Conservation (phyloP, 805 yeast species). For the Metschnikowia noctiluminum region DNA sequence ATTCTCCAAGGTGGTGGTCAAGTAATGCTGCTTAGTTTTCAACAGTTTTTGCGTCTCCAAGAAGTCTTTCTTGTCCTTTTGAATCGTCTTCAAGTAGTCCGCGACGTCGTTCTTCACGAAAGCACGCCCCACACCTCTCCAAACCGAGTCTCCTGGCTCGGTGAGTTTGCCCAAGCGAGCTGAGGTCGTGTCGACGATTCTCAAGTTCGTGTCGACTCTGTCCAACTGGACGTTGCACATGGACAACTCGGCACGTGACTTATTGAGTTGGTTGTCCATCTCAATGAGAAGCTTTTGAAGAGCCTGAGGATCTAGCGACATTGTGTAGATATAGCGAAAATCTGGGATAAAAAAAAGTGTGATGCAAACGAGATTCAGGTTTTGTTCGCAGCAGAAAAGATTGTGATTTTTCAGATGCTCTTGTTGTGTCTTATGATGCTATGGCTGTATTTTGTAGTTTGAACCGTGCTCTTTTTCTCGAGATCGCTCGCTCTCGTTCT, state of each 20-base stretch:
- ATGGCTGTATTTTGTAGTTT: too few species aligned
- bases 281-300: constrained; percentile 56
- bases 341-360: too few species aligned
- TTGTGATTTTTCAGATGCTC: too few species aligned
- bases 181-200: constrained; percentile 54
- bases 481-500: too few species aligned
- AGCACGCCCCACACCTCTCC: constrained; percentile 85
- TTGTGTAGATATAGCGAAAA: constrained; percentile 8
- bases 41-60: constrained; percentile 59
- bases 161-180: constrained; percentile 47
- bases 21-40: constrained; percentile 65
- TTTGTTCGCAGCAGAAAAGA: neutral
- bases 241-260: constrained; percentile 57
- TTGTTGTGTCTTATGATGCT: too few species aligned
- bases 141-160: constrained; percentile 48
- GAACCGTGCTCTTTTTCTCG: too few species aligned
- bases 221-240: constrained; percentile 52
- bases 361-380: neutral
- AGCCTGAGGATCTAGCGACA: constrained; percentile 47
- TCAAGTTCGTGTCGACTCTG: constrained; percentile 46
- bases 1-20: constrained; percentile 74
- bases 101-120: constrained; percentile 48
- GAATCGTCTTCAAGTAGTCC: constrained; percentile 47
- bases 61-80: constrained; percentile 50
- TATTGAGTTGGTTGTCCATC: constrained; percentile 61